These are phyloP conservation scores for Amorphotheca resinae DNA, from an alignment of 495 filamentous ascomycete genomes.

Conservation along the genomic window DNA sequence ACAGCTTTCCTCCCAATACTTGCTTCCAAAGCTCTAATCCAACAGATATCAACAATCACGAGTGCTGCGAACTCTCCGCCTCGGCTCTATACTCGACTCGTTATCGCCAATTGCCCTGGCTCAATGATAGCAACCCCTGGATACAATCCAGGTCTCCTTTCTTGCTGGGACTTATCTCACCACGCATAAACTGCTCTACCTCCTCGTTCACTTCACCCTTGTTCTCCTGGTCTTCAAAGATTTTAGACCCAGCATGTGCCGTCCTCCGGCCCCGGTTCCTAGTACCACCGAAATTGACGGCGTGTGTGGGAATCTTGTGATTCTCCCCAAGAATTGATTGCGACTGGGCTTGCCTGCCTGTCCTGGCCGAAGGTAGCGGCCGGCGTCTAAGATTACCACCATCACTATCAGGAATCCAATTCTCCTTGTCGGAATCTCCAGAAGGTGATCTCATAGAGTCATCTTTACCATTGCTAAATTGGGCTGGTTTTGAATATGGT, in stretches of 20 bases:
- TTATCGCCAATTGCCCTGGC: constrained; percentile 39
- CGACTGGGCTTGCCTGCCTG: constrained; percentile 8
- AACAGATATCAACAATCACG: not conserved
- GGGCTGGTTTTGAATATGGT: constrained; percentile 7
- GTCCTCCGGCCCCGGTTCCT: constrained; percentile 10
- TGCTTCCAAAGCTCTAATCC: not conserved
- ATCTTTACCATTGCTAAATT: constrained; percentile 5
- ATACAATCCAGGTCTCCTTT: constrained; percentile 64
- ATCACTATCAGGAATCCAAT: constrained; percentile 43
- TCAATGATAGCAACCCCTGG: constrained; percentile 64
- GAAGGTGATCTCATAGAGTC: constrained; percentile 18
- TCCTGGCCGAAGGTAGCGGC: constrained; percentile 10
- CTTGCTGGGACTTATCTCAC: constrained; percentile 44
- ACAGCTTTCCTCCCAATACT: no score
- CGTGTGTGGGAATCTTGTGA: constrained; percentile 26
- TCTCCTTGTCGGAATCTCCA: constrained; percentile 86
- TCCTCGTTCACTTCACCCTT: constrained; percentile 37
- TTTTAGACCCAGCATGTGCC: constrained; percentile 8
- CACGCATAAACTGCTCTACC: constrained; percentile 55
- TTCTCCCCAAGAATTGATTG: constrained; percentile 22
- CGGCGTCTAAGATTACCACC: constrained; percentile 24
- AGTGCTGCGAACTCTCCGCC: not conserved
- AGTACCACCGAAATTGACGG: constrained; percentile 11
- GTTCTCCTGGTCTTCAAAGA: constrained; percentile 24
- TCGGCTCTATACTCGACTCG: not conserved